phyloP scores from a whole-genome alignment of 2,329 filamentous ascomycete genomes.

The Uncinocarpus reesii region DNA sequence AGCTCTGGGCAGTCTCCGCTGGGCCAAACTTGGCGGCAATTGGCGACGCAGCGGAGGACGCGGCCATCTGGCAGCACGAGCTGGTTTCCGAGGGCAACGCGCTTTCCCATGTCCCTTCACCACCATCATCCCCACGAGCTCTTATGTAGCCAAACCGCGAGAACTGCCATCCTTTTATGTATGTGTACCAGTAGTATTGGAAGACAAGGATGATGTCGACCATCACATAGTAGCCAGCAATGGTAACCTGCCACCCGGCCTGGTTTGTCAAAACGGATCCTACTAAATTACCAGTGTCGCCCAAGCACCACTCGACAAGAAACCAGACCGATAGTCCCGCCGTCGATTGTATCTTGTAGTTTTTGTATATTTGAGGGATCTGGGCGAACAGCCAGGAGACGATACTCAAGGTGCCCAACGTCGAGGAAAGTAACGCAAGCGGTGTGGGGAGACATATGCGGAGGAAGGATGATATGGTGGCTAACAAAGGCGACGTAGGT shows the following conservation, averaged over 20 bases:
- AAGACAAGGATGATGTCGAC: conserved; percentile 53
- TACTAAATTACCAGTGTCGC: conserved; percentile 53
- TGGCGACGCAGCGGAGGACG: conserved; percentile 18
- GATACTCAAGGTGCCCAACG: conserved; percentile 53
- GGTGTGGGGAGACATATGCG: conserved; percentile 55
- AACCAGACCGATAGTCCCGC: conserved; percentile 57
- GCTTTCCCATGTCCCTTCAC: conserved; percentile 28
- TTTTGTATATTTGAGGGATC: conserved; percentile 60
- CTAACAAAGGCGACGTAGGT: conserved; percentile 49
- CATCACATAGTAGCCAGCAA: conserved; percentile 56
- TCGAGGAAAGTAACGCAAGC: conserved; percentile 51
- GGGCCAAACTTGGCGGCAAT: conserved; percentile 25
- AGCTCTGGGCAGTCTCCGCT: conserved; percentile 20
- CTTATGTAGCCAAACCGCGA: conserved; percentile 24
- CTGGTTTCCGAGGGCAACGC: conserved; percentile 29
- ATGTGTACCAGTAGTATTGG: conserved; percentile 58
- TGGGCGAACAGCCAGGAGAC: conserved; percentile 60
- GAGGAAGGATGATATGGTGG: conserved; percentile 48
- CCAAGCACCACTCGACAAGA: conserved; percentile 55
- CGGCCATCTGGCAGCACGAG: conserved; percentile 18
- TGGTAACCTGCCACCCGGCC: conserved; percentile 55
- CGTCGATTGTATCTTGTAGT: conserved; percentile 53
- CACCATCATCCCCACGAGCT: conserved; percentile 22
- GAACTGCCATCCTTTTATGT: conserved; percentile 42
- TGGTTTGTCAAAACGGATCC: conserved; percentile 55